phyloP scores from a whole-genome alignment of 23 red algal species.

The Gracilariopsis chorda region DNA sequence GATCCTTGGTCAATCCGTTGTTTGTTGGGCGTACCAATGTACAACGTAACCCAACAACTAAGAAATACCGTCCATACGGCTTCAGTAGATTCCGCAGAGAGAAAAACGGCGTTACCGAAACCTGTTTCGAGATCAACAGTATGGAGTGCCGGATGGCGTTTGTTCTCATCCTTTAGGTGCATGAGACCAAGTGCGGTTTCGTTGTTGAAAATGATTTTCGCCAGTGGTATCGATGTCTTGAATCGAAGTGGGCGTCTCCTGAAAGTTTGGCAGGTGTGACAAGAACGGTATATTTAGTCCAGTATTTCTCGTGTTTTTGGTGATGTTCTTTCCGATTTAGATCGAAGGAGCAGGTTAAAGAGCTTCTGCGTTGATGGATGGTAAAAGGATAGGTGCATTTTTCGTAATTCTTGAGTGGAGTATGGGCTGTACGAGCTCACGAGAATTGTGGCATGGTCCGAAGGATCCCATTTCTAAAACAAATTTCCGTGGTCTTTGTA shows the following conservation, averaged over 20 bases:
- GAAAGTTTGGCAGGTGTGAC: not conserved
- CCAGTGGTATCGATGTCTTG: not conserved
- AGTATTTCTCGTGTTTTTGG: too few relatives aligned
- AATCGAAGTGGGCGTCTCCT: not conserved
- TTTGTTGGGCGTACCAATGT: not conserved
- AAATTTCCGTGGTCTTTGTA: not conserved
- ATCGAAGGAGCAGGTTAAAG: not conserved
- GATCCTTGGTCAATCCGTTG: not conserved
- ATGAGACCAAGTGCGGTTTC: too few relatives aligned
- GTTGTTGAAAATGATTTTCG: too few relatives aligned
- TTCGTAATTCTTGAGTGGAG: not conserved
- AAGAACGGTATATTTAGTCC: not conserved
- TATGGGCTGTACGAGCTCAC: not conserved
- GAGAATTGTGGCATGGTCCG: too few relatives aligned
- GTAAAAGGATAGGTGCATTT: not conserved
- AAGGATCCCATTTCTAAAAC: not conserved
- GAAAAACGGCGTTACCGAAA: not conserved
- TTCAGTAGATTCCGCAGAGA: not conserved
- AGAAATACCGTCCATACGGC: not conserved
- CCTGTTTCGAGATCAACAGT: not conserved
- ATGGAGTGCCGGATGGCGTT: not conserved
- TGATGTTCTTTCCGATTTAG: too few relatives aligned
- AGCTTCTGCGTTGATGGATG: conserved; percentile 11
- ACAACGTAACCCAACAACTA: not conserved
- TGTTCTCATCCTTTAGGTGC: too few relatives aligned